These are phyloP conservation scores for Ulota crispa DNA, from an alignment of 225 moss, liverwort and hornwort species.

Conservation along the genomic window DNA sequence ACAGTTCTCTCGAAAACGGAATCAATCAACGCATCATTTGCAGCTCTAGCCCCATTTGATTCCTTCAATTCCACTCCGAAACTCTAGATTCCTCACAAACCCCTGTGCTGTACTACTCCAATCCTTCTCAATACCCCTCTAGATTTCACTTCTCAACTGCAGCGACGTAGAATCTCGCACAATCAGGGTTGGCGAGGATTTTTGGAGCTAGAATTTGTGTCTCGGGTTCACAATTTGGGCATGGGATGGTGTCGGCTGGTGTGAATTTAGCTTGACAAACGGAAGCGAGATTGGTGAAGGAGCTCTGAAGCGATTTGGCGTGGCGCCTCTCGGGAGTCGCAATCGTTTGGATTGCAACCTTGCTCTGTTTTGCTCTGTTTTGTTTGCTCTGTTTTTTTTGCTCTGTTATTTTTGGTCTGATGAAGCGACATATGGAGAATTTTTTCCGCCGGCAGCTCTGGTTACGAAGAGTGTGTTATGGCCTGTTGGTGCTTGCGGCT, in stretches of 20 bases:
- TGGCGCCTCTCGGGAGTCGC: not conserved
- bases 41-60: too few relatives aligned
- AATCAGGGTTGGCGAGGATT: not conserved
- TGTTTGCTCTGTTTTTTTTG: too few relatives aligned
- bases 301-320: not conserved
- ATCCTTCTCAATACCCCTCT: not conserved
- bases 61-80: not conserved
- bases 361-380: too few relatives aligned
- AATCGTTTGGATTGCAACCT: too few relatives aligned
- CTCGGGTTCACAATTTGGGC: not conserved
- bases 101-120: not conserved
- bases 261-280: not conserved
- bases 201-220: not conserved
- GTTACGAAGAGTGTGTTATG: conserved; percentile 40
- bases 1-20: not conserved
- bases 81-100: not conserved
- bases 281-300: not conserved
- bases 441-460: conserved; percentile 34
- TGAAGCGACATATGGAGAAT: conserved; percentile 34
- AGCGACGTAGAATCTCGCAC: not conserved
- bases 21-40: not conserved
- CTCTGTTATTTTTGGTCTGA: not conserved
- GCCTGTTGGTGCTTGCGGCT: conserved; percentile 32
- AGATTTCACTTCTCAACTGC: not conserved
- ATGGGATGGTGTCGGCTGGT: not conserved